Evolutionary conservation across 257 asterid species (phyloP), one percentile per base, ranked within the genome.

Genomic region (Linaria vulgaris): DNA sequence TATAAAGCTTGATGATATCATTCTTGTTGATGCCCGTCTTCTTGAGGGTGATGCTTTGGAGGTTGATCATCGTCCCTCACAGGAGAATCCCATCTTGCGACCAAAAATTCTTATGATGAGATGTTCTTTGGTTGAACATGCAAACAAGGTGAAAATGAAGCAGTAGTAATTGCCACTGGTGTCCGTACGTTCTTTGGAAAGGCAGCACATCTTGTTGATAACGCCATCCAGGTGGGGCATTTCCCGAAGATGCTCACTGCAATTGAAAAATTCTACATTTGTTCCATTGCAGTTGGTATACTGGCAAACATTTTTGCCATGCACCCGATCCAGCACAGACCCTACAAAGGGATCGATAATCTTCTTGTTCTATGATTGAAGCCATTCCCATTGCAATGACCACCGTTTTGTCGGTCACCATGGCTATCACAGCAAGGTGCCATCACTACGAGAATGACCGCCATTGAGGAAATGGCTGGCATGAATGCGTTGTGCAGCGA

Each of bases 131-230:
- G 97, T 30, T 92, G 97, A 22, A 92, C 99, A 0, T 92, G 99
- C 82, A 92, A 89, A 72, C 99, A 92, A 72, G 99, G 99, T 31
- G 99, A 92, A 71, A 56, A 89, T 56, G 97, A 92, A 68, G 97
- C 99, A 12, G 86, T 92, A 13, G 97, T 92, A 27, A 92, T 92
- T 43, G 99, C 99, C 13, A 92, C 99, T 4, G 99, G n/a, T 20
- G 96, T 89, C 56, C 97, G 89, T 59, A 92, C 99, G 9, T 92
- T 92, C 90, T 89, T 92, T 0, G 99, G 99, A 15, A 92, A 92
- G 86, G 99, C 99, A n/a, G 99, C 99, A 49, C 99, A 92, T 74
- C 94, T 92, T 25, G 97, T 92, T 38, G 97, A 92, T 80, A 92
- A 90, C 80, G 87, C 99, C 45, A 87, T 89, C 85, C 88, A 92